A percentile compares a stretch with the other conserved stretches of the same genome.
Conservation (phyloP, 2,329 filamentous ascomycete species). For the Fusarium cicatricum region DNA sequence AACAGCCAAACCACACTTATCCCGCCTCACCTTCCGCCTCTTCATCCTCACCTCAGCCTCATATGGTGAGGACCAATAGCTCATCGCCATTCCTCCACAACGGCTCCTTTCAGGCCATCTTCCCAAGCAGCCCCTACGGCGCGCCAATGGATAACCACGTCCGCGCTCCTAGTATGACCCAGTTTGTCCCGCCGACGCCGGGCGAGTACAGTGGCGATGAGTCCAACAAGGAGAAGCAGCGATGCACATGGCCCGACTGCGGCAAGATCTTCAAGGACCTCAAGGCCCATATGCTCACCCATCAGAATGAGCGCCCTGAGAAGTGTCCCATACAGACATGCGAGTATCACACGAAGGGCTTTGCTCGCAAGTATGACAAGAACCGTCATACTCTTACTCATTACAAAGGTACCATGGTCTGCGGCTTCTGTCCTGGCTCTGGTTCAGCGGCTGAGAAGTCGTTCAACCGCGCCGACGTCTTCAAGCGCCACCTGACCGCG, state of each 20-base stretch:
- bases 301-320: constrained; percentile 88
- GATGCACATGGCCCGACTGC: constrained; percentile 85
- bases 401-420: constrained; percentile 98
- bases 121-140: constrained; percentile 63
- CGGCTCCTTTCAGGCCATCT: constrained; percentile 60
- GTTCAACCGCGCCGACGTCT: constrained; percentile 94
- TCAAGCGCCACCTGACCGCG: constrained; percentile 91
- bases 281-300: constrained; percentile 93
- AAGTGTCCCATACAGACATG: constrained; percentile 94
- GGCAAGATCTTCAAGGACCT: constrained; percentile 89
- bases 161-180: constrained; percentile 73
- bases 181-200: constrained; percentile 70
- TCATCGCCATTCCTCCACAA: constrained; percentile 73
- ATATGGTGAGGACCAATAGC: constrained; percentile 60
- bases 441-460: constrained; percentile 92
- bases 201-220: constrained; percentile 69
- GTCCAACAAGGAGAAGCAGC: constrained; percentile 72
- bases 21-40: constrained; percentile 72
- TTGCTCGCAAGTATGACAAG: constrained; percentile 96
- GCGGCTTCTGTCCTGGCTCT: constrained; percentile 90
- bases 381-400: constrained; percentile 93
- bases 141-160: constrained; percentile 56
- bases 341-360: constrained; percentile 92
- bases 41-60: constrained; percentile 58
- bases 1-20: constrained; percentile 57